Evolutionary conservation across 2,329 filamentous ascomycete genomes (phyloP).

Genomic region (Fusarium cicatricum): DNA sequence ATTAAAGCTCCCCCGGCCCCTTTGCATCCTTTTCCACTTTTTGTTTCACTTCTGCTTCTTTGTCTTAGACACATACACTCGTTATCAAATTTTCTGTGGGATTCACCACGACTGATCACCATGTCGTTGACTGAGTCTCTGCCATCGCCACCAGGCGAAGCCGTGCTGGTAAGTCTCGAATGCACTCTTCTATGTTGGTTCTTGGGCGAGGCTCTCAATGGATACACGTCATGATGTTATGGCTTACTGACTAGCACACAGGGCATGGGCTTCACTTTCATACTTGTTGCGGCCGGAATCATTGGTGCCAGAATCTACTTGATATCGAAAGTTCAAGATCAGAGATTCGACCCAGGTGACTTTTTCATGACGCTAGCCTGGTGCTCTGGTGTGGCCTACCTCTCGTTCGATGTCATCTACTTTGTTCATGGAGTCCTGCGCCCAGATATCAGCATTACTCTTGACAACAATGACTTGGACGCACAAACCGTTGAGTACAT

Average conservation of each 20-base stretch:
- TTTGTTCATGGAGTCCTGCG: slow-evolving; percentile 15
- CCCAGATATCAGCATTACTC: slow-evolving; percentile 20
- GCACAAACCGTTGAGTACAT: slow-evolving; percentile 20
- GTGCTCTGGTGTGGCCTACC: slow-evolving; percentile 15
- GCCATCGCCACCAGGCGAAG: slow-evolving; percentile 11
- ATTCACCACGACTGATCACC: slow-evolving; percentile 16
- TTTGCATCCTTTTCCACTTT: neutral
- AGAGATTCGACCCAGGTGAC: slow-evolving; percentile 15
- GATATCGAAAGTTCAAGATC: slow-evolving; percentile 14
- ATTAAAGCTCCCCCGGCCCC: slow-evolving; percentile 21
- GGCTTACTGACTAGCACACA: too few relatives aligned
- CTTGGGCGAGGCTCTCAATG: too few relatives aligned
- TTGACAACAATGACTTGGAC: slow-evolving; percentile 12
- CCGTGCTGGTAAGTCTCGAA: slow-evolving; percentile 15
- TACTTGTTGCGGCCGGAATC: slow-evolving; percentile 8
- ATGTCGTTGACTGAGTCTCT: slow-evolving; percentile 9
- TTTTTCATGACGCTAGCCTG: slow-evolving; percentile 21
- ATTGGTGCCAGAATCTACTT: slow-evolving; percentile 18
- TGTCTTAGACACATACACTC: slow-evolving; percentile 8
- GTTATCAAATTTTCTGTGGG: neutral
- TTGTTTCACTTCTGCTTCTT: slow-evolving; percentile 15
- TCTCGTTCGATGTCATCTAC: slow-evolving; percentile 18
- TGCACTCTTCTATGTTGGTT: too few relatives aligned
- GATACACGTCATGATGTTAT: too few relatives aligned
- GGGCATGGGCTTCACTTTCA: slow-evolving; percentile 14